Evolutionary conservation across 2,329 filamentous ascomycete species (phyloP), one percentile per base, ranked within the genome.

Genomic region (Clarireedia hainanense): DNA sequence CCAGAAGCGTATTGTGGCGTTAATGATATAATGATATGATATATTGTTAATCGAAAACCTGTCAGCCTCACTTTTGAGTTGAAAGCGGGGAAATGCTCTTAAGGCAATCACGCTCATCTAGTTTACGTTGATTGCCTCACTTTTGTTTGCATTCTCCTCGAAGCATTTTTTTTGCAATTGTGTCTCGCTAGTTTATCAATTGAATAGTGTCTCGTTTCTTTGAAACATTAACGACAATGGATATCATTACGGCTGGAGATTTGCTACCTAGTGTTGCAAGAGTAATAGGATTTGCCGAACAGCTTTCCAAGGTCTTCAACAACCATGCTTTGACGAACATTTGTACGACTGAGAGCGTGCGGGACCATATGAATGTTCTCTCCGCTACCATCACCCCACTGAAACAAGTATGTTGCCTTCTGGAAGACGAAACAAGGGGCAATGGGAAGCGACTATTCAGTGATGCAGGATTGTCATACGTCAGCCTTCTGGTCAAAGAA

Each of bases 301-400:
- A 62, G 34, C 52, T 67, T 40, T 53, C 59, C 12, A 27, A 27
- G 1, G 58, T 65, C 23, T 58, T 65, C 12, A 58, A 63, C 54
- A 63, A 57, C 36, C 49, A 58, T 58, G 52, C 50, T 2, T 37
- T 63, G 3, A 58, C 26, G 47, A 57, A 52, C 0, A 27, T 50
- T 1, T 45, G 4, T 15, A 24, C 52, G 6, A 53, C 55, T 17
- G 7, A 9, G 24, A 47, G 47, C 3, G 57, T 65, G 26, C 59
- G 64, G n/a, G 56, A 56, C 5, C n/a, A 51, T n/a, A 55, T 57
- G 10, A 59, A 58, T 37, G 52, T 62, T 20, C 24, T 65, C 14
- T 60, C 58, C 55, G 57, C 58, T 12, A 63, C 59, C 37, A 50
- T 61, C 7, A 37, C 55, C 5, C 61, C 54, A 20, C 58, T 67